Evolutionary conservation across 176 grass and related monocot species (phyloP), one percentile per base, ranked within the genome.

Genomic region (Lolium multiflorum): DNA sequence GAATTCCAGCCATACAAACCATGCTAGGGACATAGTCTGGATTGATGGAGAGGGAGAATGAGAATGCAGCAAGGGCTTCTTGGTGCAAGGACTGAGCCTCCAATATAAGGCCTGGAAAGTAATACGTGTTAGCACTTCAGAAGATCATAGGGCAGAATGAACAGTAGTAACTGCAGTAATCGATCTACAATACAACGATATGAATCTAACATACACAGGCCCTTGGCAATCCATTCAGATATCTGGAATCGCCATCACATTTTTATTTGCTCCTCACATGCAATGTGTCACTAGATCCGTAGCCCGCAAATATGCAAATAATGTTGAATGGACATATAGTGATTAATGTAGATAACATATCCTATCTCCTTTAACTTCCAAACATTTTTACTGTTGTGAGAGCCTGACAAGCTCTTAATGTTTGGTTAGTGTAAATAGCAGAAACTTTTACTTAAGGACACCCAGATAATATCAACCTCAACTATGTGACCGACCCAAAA

Each of bases 1-100:
- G 77, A 93, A 99, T 91, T 65, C 84, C 82, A 80, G 94, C 92
- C 79, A 89, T 96, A 9, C 76, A 96, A 77, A 99, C 89, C 92
- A 99, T 93, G 92, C 92, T 87, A 4, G 94, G 94, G 58, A 91
- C 94, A 26, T 90, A 96, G 65, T 99, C 92, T 72, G 97, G 90
- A 67, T 96, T 48, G 12, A 99, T 94, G 3, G 97, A 93, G 39
- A 99, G 94, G 44, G 90, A 81, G 8, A 88, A 84, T 74, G 94
- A 91, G 84, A 94, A 96, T 15, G 89, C 88, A 39, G 70, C 80
- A 44, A 99, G 41, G n/a, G 97, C 97, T 66, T 99, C 92, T 87
- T 91, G 55, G 51, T 94, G 89, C 82, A 94, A 81, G 86, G 90
- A 94, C 41, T 87, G 90, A 70, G 94, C 97, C 86, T 99, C 87